Evolutionary conservation across 345 rosid genomes (phyloP).

Genomic region (Populus ilicifolia): DNA sequence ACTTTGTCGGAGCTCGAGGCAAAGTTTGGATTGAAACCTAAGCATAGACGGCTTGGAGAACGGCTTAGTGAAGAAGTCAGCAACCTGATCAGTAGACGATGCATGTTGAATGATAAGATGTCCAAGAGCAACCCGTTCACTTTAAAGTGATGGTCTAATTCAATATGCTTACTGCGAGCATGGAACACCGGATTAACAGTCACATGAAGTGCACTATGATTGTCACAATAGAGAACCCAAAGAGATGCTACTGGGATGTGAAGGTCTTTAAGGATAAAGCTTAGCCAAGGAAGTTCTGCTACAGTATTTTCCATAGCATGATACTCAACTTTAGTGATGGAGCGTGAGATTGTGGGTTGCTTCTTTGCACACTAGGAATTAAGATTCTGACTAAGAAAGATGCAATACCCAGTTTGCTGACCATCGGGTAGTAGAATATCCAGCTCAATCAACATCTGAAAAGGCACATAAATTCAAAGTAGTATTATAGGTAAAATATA

Average conservation of each 20-base stretch:
- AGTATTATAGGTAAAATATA: background rate
- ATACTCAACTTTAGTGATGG: background rate
- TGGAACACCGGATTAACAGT: background rate
- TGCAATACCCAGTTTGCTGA: background rate
- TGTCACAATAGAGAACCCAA: background rate
- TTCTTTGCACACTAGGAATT: background rate
- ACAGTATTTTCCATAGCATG: background rate
- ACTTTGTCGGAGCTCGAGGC: no score
- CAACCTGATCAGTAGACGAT: no score
- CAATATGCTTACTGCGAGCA: no score
- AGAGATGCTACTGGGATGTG: background rate
- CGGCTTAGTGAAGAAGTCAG: no score
- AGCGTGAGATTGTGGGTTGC: background rate
- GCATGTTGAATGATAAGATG: no score
- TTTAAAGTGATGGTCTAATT: no score
- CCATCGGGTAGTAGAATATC: background rate
- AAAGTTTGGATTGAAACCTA: no score
- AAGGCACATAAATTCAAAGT: background rate
- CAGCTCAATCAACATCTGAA: background rate
- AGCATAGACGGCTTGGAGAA: no score
- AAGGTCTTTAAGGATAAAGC: no score
- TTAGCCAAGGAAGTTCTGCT: no score
- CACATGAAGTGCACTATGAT: background rate
- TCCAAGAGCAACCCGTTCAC: no score
- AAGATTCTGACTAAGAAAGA: background rate